A percentile compares a stretch with the other conserved stretches of the same genome.
Evolutionary conservation across 2,329 filamentous ascomycete genomes (phyloP).

Genomic region (Botrytis squamosa): DNA sequence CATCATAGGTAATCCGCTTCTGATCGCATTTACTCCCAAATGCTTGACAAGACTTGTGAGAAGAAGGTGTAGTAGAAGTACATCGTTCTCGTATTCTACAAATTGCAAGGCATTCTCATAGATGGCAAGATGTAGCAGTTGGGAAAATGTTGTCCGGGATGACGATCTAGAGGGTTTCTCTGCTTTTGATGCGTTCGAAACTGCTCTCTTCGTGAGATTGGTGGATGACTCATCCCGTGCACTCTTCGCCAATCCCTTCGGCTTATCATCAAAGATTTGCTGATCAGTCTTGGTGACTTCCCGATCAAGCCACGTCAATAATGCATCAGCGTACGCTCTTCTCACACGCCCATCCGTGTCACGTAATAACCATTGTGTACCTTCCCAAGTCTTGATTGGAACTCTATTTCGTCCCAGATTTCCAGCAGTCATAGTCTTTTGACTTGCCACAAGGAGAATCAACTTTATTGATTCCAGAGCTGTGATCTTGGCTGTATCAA

Average conservation of each 20-base stretch:
- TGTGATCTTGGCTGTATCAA: slow-evolving; percentile 58
- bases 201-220: slow-evolving; percentile 52
- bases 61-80: slow-evolving; percentile 74
- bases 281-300: slow-evolving; percentile 70
- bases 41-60: slow-evolving; percentile 71
- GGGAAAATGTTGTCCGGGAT: slow-evolving; percentile 59
- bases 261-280: slow-evolving; percentile 56
- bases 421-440: slow-evolving; percentile 57
- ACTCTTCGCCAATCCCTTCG: slow-evolving; percentile 43
- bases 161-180: slow-evolving; percentile 33
- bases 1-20: slow-evolving; percentile 83
- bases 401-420: slow-evolving; percentile 72
- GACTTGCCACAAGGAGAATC: slow-evolving; percentile 79
- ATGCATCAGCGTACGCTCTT: slow-evolving; percentile 79
- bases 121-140: slow-evolving; percentile 80
- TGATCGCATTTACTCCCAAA: slow-evolving; percentile 78
- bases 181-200: slow-evolving; percentile 62
- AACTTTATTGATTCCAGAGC: slow-evolving; percentile 79
- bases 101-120: slow-evolving; percentile 83
- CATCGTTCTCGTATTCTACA: slow-evolving; percentile 69
- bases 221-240: slow-evolving; percentile 35
- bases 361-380: slow-evolving; percentile 88
- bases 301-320: slow-evolving; percentile 80
- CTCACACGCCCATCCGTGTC: slow-evolving; percentile 77
- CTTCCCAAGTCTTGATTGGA: slow-evolving; percentile 85